Base-by-base conservation (phyloP, 768 basidiomycete species). In the Boletus insuetus region DNA sequence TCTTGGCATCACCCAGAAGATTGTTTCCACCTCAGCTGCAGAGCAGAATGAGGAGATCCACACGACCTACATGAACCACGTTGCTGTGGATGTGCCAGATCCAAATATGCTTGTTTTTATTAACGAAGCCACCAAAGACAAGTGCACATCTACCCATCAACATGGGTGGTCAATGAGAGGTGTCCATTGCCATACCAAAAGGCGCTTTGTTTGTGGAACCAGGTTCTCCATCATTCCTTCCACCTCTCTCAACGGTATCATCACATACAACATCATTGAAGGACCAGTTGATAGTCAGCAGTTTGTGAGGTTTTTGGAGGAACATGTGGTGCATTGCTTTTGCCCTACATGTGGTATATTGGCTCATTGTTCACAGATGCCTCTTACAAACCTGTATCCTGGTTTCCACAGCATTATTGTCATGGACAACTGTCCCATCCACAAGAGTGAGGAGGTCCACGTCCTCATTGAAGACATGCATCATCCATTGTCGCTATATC, bases 351-450 rank as follows among this genome's bases (percentile, higher is more conserved):
- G 3, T 4, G 6, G 1, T 37, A 5, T 42, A 24, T 14, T 19
- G 8, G 31, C 9, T 19, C 17, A 60, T 10, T 1, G 8, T 29
- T 29, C 17, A 14, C 34, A 35, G 46, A 55, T 58, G 32, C 46
- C 34, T 4, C 40, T 59, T 3, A 59, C 32, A 3, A 56, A 29
- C 16, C 40, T n/a, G 1, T 59, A 59, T 19, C 44, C 55, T 14
- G 39, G 40, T 10, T 10, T 31, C 6, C 9, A 1, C 6, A 56
- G 50, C 14, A 22, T 71, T 1, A 46, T 69, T 3, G 19, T 71
- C 1, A 61, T 68, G 34, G 59, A 71, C 24, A 71, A 68, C 20
- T 64, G 61, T 22, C 19, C 26, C 4, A 70, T 68, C 22, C 66
- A 69, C 37, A 57, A 68, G n/a, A 43, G 50, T 5, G 46, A 65